Evolutionary conservation across 2,329 filamentous ascomycete genomes (phyloP).

Genomic region (Arachnomyces sp.): DNA sequence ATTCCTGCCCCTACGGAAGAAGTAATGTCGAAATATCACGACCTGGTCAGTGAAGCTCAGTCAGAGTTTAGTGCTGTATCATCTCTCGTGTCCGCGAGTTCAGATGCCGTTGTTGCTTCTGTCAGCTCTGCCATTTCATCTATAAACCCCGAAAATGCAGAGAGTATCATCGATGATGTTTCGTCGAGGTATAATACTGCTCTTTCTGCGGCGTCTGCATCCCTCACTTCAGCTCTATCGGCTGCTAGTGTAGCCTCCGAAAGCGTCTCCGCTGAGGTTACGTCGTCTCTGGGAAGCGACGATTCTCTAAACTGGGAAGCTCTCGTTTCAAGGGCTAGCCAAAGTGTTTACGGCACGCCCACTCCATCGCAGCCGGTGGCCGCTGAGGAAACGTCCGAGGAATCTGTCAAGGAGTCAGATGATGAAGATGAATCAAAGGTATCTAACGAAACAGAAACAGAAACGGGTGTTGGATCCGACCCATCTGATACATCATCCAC

Average conservation of each 20-base stretch:
- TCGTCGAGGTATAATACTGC: slow-evolving; percentile 39
- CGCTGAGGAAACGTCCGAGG: slow-evolving; percentile 55
- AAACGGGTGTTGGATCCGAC: slow-evolving; percentile 36
- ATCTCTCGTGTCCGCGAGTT: slow-evolving; percentile 32
- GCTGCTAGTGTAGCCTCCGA: neutral
- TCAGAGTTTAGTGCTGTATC: slow-evolving; percentile 30
- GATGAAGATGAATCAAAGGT: too few species aligned
- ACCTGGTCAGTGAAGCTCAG: slow-evolving; percentile 21
- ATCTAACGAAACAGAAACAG: too few species aligned
- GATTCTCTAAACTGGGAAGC: slow-evolving; percentile 58
- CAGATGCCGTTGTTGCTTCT: slow-evolving; percentile 33
- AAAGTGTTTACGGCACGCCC: slow-evolving; percentile 62
- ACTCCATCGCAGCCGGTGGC: slow-evolving; percentile 57
- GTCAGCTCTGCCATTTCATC: slow-evolving; percentile 31
- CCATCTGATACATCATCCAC: slow-evolving; percentile 29
- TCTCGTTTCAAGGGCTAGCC: slow-evolving; percentile 58
- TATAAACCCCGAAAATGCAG: slow-evolving; percentile 27
- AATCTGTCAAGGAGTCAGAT: slow-evolving; percentile 22
- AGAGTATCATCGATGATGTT: slow-evolving; percentile 36
- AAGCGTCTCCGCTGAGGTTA: slow-evolving; percentile 27
- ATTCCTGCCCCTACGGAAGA: slow-evolving; percentile 29
- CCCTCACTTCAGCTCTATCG: slow-evolving; percentile 34
- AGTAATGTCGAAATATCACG: slow-evolving; percentile 20
- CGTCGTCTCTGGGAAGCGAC: slow-evolving; percentile 45
- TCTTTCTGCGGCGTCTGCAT: slow-evolving; percentile 37